Evolutionary conservation across 164 flowering plant genomes (phyloP).

Genomic region (Vitis rupestris): DNA sequence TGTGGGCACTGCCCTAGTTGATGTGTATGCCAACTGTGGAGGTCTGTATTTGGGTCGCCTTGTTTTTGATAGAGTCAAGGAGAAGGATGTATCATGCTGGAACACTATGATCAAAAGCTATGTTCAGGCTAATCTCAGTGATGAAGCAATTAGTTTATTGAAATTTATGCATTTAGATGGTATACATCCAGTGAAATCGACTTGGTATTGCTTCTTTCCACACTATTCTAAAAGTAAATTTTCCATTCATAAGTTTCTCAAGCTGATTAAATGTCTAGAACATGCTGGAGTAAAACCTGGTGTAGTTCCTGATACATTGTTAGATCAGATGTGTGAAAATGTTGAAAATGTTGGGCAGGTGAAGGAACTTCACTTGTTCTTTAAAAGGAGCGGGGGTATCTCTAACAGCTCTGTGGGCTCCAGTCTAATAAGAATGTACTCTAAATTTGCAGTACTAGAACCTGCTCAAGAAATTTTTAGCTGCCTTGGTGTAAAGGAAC

Average conservation of each 20-base stretch:
- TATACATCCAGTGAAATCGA: conserved; percentile 17
- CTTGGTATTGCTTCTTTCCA: conserved; percentile 24
- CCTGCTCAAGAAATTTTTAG: conserved; percentile 22
- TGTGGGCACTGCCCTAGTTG: conserved; percentile 27
- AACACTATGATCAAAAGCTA: conserved; percentile 31
- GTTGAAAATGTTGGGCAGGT: conserved; percentile 14
- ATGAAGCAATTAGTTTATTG: conserved; percentile 24
- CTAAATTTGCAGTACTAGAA: conserved; percentile 18
- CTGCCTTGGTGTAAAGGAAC: conserved; percentile 10
- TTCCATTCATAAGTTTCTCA: conserved; percentile 11
- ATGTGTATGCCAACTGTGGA: conserved; percentile 26
- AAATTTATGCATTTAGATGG: conserved; percentile 16
- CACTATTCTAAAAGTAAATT: conserved; percentile 6
- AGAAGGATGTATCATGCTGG: conserved; percentile 30
- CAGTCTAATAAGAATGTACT: conserved; percentile 21
- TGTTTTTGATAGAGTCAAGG: conserved; percentile 23
- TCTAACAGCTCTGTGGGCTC: conserved; percentile 14
- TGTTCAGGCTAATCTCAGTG: conserved; percentile 15
- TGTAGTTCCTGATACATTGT: conserved; percentile 1
- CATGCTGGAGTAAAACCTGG: conserved; percentile 3
- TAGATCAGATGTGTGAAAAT: conserved; percentile 16
- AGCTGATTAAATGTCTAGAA: conserved; percentile 17
- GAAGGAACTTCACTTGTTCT: conserved; percentile 20
- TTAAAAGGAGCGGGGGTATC: conserved; percentile 8
- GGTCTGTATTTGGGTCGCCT: conserved; percentile 23